These are phyloP conservation scores for button mushroom (Agaricus bisporus) DNA, from an alignment of 768 basidiomycete species.

Conservation along the genomic window DNA sequence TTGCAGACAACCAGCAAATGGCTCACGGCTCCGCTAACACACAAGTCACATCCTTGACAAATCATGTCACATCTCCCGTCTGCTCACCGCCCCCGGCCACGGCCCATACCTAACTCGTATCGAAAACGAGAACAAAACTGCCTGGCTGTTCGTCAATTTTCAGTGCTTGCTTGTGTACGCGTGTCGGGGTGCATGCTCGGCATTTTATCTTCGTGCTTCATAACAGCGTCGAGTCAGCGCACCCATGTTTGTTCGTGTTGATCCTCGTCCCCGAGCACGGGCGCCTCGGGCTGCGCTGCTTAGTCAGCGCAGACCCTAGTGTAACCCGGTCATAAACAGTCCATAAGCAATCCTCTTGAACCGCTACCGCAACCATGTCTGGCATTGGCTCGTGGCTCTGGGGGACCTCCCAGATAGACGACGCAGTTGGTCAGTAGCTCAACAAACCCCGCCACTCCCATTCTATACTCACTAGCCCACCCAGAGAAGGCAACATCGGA, in stretches of 20 bases:
- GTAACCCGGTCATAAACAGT: neutral
- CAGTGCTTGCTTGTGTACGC: neutral
- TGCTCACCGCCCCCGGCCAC: neutral
- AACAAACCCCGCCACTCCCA: neutral
- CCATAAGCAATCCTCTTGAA: constrained; percentile 2
- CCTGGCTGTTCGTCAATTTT: neutral
- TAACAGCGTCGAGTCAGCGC: too few species aligned
- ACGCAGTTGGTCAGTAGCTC: constrained; percentile 63
- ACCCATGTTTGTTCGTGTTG: constrained; percentile 4
- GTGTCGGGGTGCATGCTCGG: neutral
- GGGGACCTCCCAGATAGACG: constrained; percentile 80
- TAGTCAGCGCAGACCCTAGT: constrained; percentile 1
- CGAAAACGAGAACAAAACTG: too few species aligned
- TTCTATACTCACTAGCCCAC: constrained; percentile 8
- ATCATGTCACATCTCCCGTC: neutral
- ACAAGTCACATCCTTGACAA: constrained; percentile 7
- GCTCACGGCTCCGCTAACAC: constrained; percentile 34
- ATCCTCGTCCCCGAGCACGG: constrained; percentile 9
- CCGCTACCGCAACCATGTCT: constrained; percentile 34
- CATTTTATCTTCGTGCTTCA: neutral
- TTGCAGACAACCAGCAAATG: constrained; percentile 36
- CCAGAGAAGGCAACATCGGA: constrained; percentile 94
- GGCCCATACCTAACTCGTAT: too few species aligned
- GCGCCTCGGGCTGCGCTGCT: constrained; percentile 3
- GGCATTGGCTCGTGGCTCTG: constrained; percentile 66